Evolutionary conservation across 208 protist genomes (phyloP).

Genomic region (Trypanosoma grayi): DNA sequence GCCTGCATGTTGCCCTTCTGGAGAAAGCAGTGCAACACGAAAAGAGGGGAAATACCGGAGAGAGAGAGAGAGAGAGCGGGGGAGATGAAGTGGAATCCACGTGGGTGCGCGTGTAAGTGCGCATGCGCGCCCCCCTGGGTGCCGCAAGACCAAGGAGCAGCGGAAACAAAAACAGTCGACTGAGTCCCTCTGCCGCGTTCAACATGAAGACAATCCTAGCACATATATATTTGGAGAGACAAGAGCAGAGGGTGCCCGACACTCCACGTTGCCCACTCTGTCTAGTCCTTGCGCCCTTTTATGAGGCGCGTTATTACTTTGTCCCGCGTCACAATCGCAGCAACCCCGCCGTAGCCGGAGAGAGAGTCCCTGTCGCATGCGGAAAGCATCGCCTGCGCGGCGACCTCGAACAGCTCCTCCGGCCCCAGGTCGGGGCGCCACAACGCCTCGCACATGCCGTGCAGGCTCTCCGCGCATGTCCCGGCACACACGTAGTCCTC

Average conservation of each 20-base stretch:
- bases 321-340: conserved; percentile 86
- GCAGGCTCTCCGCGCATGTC: conserved; percentile 95
- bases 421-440: conserved; percentile 93
- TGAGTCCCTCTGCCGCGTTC: neutral
- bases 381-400: conserved; percentile 94
- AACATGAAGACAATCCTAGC: neutral
- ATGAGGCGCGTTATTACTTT: conserved; percentile 84
- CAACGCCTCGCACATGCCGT: conserved; percentile 98
- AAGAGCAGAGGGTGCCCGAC: too few relatives aligned
- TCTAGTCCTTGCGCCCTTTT: conserved; percentile 88
- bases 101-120: too few relatives aligned
- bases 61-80: conserved; percentile 13
- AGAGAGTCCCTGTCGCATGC: conserved; percentile 97
- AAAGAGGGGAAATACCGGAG: neutral
- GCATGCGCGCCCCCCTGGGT: too few relatives aligned
- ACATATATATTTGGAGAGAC: conserved; percentile 6
- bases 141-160: too few relatives aligned
- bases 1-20: conserved; percentile 11
- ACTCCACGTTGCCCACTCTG: neutral
- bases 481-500: conserved; percentile 97
- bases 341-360: conserved; percentile 96
- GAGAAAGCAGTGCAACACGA: conserved; percentile 10
- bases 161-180: too few relatives aligned
- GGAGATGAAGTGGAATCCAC: too few relatives aligned
- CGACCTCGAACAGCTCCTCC: conserved; percentile 97